phyloP scores from a whole-genome alignment of 108 stramenopile genomes.

The Aurantiochytrium sp. region DNA sequence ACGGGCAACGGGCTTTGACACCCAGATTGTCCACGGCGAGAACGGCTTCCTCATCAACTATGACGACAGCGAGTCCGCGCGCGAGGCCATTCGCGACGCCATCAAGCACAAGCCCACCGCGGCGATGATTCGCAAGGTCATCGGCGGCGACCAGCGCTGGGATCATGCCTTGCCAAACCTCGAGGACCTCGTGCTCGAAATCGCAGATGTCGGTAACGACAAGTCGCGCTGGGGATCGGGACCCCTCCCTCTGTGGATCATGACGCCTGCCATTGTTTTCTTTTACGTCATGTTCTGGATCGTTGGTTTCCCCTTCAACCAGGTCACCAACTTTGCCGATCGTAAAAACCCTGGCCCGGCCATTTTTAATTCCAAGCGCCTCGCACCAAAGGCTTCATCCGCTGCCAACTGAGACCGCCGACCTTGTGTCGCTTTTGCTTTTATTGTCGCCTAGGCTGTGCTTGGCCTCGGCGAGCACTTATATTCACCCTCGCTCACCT shows the following conservation, averaged over 20 bases:
- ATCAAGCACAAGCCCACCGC: neutral
- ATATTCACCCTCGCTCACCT: too few species aligned
- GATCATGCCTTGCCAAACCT: neutral
- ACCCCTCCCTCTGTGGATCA: neutral
- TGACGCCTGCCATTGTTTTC: neutral
- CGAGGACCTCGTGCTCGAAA: neutral
- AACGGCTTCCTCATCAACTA: constrained; percentile 12
- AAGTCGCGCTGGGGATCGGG: neutral
- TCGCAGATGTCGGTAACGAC: neutral
- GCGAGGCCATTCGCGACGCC: neutral
- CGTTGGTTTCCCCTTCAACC: neutral
- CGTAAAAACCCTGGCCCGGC: neutral
- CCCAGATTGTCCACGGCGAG: neutral
- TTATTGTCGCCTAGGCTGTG: too few species aligned
- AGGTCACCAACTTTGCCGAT: constrained; percentile 15
- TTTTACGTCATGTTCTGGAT: constrained; percentile 18
- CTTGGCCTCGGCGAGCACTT: too few species aligned
- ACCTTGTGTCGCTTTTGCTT: too few species aligned
- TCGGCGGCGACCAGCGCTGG: neutral
- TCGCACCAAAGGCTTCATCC: neutral
- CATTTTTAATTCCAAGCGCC: neutral
- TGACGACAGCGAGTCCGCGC: neutral
- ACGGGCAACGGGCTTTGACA: neutral
- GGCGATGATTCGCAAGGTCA: neutral
- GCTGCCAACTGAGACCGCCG: neutral